Evolutionary conservation across 306 rosid genomes (phyloP), one percentile per base, ranked within the genome.

Genomic region (Vicia villosa): DNA sequence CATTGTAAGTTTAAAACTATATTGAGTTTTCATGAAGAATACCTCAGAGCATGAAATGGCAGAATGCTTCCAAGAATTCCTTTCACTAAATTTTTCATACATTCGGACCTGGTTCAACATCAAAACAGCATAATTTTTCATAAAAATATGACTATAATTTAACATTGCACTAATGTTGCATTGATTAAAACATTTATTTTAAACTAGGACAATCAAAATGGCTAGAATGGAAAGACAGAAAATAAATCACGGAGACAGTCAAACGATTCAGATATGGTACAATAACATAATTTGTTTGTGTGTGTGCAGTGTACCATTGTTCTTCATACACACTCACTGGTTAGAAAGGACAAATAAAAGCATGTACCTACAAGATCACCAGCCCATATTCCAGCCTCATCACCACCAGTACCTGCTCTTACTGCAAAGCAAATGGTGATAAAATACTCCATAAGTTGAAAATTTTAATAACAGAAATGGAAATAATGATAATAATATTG

Each of bases 291-390:
- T 21, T 69, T 60, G 68, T 66, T 41, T 45, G 42, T 36, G 61
- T 30, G 17, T 36, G 15, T 30, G 68, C 32, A 70, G 60, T 19
- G 30, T 17, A 37, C 16, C 17, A 41, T 22, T 42, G 69, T 64
- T 50, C 21, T 66, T 58, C 32, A 74, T 19, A 65, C 58, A 74
- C 49, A 64, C 65, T 32, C 74, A 73, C 24, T 71, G 54, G 69
- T 81, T 68, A 73, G 52, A 77, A 80, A 79, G 67, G 85, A 90
- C 82, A 82, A 79, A 86, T 73, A 75, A 82, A 90, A 80, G 75
- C 81, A 82, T 94, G 85, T 91, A 94, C 97, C 97, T 88, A 94
- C 99, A 94, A 94, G 99, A 83, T 94, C 99, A 94, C 99, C 97
- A 32, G 96, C 99, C 99, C 97, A 94, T 61, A 94, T 63, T 84